Percentiles rank a stretch among this genome's conserved stretches.
Conservation (phyloP, 306 rosid species). For the Casuarina glauca region DNA sequence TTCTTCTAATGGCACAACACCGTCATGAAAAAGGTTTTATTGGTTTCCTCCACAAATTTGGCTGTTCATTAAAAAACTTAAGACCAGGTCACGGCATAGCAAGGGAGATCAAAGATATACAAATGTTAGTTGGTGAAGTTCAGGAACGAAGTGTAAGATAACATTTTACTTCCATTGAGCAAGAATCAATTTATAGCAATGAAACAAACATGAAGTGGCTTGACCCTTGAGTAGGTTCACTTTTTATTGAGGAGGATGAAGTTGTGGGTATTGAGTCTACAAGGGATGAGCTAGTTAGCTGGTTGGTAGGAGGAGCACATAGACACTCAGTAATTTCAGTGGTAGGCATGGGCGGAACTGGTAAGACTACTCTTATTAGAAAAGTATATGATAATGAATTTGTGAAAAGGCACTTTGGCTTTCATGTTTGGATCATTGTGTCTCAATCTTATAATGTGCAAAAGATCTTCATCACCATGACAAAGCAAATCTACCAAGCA, state of each 20-base stretch:
- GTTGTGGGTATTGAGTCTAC: slow-evolving; percentile 8
- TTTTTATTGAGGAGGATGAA: not conserved
- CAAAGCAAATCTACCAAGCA: not conserved
- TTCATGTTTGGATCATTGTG: not conserved
- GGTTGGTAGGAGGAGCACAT: not conserved
- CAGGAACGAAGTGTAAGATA: slow-evolving; percentile 5
- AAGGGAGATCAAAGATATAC: not conserved
- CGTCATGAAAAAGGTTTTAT: not conserved
- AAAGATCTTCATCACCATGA: not conserved
- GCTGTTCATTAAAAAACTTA: not conserved
- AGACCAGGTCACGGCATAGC: slow-evolving; percentile 7
- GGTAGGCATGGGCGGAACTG: not conserved
- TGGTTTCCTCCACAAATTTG: not conserved
- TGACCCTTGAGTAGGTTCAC: not conserved
- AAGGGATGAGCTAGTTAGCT: not conserved
- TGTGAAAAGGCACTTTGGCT: not conserved
- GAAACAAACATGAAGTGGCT: not conserved
- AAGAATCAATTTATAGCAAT: not conserved
- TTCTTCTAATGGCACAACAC: not conserved
- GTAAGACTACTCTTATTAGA: slow-evolving; percentile 4
- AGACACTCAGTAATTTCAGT: not conserved
- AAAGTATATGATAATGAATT: slow-evolving; percentile 3
- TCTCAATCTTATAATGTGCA: not conserved
- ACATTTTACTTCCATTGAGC: not conserved
- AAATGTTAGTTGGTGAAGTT: not conserved